Evolutionary conservation across 169 alveolate genomes (phyloP), one percentile per base, ranked within the genome.

Genomic region (Neospora caninum): DNA sequence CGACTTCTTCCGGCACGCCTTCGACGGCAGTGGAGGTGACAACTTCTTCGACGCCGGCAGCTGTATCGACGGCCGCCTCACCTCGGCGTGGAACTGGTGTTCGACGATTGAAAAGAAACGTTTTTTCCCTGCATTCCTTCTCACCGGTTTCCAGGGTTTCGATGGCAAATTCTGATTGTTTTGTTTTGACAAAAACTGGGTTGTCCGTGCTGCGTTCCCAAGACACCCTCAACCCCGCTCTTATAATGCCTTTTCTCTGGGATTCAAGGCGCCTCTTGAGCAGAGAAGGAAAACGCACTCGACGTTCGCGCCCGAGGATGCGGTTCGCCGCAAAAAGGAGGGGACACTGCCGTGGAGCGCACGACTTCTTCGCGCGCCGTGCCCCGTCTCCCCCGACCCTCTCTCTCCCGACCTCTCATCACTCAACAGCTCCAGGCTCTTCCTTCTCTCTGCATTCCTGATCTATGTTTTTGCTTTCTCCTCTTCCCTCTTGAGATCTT

Each of bases 71-170:
- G 99, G 99, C 9, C 97, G 99, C 73, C 96, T 98, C 64, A 98
- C 99, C 9, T 97, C 99, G 6, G 99, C 99, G 20, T 98, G 99
- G 99, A 98, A 98, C 95, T 97, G 99, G 99, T 98, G 99, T 92
- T 97, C 95, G 29, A 83, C 93, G 49, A 93, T 96, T 69, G 99
- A 98, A 94, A 97, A 97, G 96, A 98, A 98, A 95, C 95, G 95
- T 36, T 98, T 97, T 97, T 98, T 98, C 93, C 99, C 99, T 36
- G 95, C 98, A 49, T 98, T 98, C 96, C 95, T 98, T 70, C 97
- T 98, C 93, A 97, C 99, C n/a, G 99, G 99, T 43, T 98, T 98
- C 96, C 94, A 97, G 43, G 99, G 99, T 25, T 98, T 98, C 96
- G 99, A 98, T 91, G 99, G 99, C 2, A 83, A 84, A 49, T 84